Percentiles rank a stretch among this genome's conserved stretches.
These are phyloP conservation scores for Taxawa tesnikishii DNA, from an alignment of 2,329 filamentous ascomycete genomes.

Conservation along the genomic window DNA sequence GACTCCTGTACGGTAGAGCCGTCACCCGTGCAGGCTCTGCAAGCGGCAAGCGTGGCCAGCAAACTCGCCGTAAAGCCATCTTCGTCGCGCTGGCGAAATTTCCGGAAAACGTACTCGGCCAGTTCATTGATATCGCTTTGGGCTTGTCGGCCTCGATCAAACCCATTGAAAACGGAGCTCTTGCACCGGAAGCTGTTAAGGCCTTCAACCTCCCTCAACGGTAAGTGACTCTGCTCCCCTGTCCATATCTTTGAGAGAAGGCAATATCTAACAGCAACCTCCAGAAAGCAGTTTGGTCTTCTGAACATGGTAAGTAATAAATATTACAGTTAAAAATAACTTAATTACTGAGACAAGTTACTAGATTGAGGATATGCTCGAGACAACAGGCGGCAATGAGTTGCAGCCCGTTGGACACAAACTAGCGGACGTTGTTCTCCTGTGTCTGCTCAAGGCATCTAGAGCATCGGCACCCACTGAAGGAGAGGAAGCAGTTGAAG, in stretches of 20 bases:
- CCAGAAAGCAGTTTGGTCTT: slow-evolving; percentile 81
- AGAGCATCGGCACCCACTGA: slow-evolving; percentile 28
- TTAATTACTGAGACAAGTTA: too few relatives aligned
- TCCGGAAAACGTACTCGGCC: slow-evolving; percentile 58
- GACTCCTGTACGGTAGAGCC: slow-evolving; percentile 78
- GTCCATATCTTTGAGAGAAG: slow-evolving; percentile 29
- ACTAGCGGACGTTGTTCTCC: slow-evolving; percentile 66
- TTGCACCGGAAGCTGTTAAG: slow-evolving; percentile 2
- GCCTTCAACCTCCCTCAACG: slow-evolving; percentile 3
- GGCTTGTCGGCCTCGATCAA: slow-evolving; percentile 33
- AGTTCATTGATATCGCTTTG: slow-evolving; percentile 73
- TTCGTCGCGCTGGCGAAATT: slow-evolving; percentile 73
- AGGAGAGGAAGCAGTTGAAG: slow-evolving; percentile 18
- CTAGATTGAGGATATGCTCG: slow-evolving; percentile 75
- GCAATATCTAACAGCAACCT: too few relatives aligned
- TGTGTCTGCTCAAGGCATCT: slow-evolving; percentile 64
- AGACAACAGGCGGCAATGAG: slow-evolving; percentile 68
- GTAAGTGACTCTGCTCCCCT: too few relatives aligned
- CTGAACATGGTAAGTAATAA: slow-evolving; percentile 91
- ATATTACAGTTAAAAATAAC: too few relatives aligned
- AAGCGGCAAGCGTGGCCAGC: slow-evolving; percentile 68
- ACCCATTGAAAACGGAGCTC: background rate
- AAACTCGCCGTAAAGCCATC: slow-evolving; percentile 60
- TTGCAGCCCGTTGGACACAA: slow-evolving; percentile 55
- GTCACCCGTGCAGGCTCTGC: slow-evolving; percentile 68